These are phyloP conservation scores for Penicillium lividum DNA, from an alignment of 495 filamentous ascomycete species.

Conservation along the genomic window DNA sequence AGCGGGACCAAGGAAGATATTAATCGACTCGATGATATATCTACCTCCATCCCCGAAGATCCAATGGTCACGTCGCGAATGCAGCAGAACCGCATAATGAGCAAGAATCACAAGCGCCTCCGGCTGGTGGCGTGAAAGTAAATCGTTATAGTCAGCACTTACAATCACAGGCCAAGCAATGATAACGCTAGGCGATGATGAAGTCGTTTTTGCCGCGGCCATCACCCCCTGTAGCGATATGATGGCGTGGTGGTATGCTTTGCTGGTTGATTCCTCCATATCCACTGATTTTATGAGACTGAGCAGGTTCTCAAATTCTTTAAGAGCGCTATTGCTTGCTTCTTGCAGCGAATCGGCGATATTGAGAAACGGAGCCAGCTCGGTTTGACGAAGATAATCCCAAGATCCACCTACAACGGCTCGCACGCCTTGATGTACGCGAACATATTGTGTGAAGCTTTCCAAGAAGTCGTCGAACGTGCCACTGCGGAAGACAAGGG, in stretches of 20 bases:
- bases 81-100: slow-evolving; percentile 31
- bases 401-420: slow-evolving; percentile 20
- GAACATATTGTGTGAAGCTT: slow-evolving; percentile 40
- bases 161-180: slow-evolving; percentile 21
- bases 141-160: slow-evolving; percentile 14
- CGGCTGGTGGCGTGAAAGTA: slow-evolving; percentile 9
- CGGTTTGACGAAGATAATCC: slow-evolving; percentile 12
- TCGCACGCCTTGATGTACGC: slow-evolving; percentile 47
- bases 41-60: slow-evolving; percentile 20
- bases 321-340: not conserved
- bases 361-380: slow-evolving; percentile 10
- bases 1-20: slow-evolving; percentile 11
- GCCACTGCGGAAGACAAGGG: slow-evolving; percentile 21
- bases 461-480: slow-evolving; percentile 39
- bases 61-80: slow-evolving; percentile 14
- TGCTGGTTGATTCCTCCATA: not conserved
- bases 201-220: not conserved
- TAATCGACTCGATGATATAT: slow-evolving; percentile 17
- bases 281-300: slow-evolving; percentile 4
- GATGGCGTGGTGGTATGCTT: slow-evolving; percentile 13
- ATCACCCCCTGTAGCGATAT: slow-evolving; percentile 15
- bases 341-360: not conserved
- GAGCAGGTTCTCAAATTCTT: slow-evolving; percentile 2
- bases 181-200: not conserved
- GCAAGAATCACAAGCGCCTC: slow-evolving; percentile 23